phyloP scores from a whole-genome alignment of 2,329 filamentous ascomycete genomes.

The Furcasterigmium furcatum region DNA sequence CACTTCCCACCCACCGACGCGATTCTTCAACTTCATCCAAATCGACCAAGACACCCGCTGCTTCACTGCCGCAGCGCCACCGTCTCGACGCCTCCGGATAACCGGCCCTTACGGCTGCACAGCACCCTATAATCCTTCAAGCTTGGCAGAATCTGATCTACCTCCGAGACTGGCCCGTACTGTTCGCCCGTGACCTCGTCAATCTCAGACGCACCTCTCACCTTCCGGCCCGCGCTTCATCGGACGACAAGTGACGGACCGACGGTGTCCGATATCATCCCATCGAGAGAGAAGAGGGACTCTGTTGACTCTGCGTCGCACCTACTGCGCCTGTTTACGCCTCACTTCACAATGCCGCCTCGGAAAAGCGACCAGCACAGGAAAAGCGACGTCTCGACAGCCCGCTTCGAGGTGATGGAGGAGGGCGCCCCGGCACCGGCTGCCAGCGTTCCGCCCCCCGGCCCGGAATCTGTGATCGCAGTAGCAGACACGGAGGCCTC shows the following conservation, averaged over 20 bases:
- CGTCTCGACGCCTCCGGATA: neutral
- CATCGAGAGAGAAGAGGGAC: no score
- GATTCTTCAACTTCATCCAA: neutral
- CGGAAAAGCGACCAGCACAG: constrained; percentile 48
- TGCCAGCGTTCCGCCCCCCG: constrained; percentile 12
- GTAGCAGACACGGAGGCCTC: constrained; percentile 17
- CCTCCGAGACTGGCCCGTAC: no score
- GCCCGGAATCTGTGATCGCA: constrained; percentile 10
- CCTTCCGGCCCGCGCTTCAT: no score
- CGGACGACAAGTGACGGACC: no score
- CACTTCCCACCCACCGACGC: neutral
- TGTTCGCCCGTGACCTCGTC: neutral
- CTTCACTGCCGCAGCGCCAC: neutral
- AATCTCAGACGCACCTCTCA: no score
- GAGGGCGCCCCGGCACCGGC: constrained; percentile 23
- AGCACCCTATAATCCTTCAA: no score
- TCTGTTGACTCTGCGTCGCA: no score
- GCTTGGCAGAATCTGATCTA: no score
- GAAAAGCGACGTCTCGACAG: constrained; percentile 42
- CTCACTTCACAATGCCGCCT: constrained; percentile 44
- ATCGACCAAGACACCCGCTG: neutral
- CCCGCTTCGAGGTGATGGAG: constrained; percentile 40
- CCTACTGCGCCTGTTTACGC: no score
- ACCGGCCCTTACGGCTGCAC: no score
- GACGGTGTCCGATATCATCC: no score